These are phyloP conservation scores for Penicillium diatomitis DNA, from an alignment of 495 filamentous ascomycete species.

Conservation along the genomic window DNA sequence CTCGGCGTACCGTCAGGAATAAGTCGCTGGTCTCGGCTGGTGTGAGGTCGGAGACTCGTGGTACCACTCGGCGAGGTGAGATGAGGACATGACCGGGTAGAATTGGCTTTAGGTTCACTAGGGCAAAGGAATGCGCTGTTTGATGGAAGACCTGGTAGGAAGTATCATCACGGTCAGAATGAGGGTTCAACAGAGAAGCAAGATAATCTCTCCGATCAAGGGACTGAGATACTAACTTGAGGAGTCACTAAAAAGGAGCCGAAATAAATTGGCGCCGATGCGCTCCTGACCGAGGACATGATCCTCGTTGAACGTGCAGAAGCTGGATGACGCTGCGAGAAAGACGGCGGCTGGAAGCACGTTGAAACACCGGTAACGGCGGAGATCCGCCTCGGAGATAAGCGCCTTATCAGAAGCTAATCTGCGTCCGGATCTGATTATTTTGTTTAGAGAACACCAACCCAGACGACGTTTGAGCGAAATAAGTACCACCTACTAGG, in stretches of 20 bases:
- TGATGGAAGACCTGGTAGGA: constrained; percentile 64
- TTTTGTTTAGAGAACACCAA: too few relatives aligned
- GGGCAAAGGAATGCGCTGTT: constrained; percentile 68
- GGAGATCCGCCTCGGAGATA: constrained; percentile 2
- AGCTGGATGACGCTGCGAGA: not conserved
- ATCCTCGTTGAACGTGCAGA: not conserved
- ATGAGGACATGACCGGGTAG: constrained; percentile 91
- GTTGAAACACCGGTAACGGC: not conserved
- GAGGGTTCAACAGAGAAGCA: too few relatives aligned
- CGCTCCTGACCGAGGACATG: constrained; percentile 22
- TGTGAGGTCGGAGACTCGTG: constrained; percentile 67
- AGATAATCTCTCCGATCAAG: too few relatives aligned
- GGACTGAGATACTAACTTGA: constrained; percentile 18
- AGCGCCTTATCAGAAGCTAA: constrained; percentile 1
- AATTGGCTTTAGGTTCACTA: constrained; percentile 92
- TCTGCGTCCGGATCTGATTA: too few relatives aligned
- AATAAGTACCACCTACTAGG: too few relatives aligned
- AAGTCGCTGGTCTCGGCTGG: constrained; percentile 69
- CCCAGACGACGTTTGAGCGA: too few relatives aligned
- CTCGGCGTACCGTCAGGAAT: constrained; percentile 72
- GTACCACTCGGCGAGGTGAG: constrained; percentile 47
- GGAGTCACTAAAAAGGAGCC: constrained; percentile 39
- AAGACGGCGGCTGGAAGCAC: not conserved
- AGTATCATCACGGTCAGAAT: too few relatives aligned
- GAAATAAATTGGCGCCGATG: constrained; percentile 31